Base-by-base conservation (phyloP, 345 rosid genomes). In the Acer campestre region DNA sequence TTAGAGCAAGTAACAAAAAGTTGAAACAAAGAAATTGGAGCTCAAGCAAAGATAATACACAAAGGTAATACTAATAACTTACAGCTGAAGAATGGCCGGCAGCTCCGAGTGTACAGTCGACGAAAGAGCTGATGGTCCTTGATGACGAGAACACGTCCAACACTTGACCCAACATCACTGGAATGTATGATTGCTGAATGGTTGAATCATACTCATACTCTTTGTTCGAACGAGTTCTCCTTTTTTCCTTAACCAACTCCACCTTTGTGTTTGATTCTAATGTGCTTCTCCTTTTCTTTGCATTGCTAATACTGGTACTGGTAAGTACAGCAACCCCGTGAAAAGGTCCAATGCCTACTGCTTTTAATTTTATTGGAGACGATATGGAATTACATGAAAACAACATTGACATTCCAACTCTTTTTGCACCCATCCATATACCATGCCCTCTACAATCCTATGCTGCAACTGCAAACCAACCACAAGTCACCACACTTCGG, bases 61-160 rank as follows among this genome's bases (percentile, higher is more conserved):
- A n/a, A n/a, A n/a, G n/a, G n/a, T n/a, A n/a, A n/a, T n/a, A n/a
- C n/a, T n/a, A n/a, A n/a, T n/a, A 2, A 22, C 0, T 74, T 38
- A 95, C 99, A 55, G 95, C 91, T 4, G 97, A 89, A 69, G 97
- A 90, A 78, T 95, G 98, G 23, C 97, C 99, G 20, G 93, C 99
- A 5, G 97, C 96, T 27, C 99, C 99, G 68, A 95, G 86, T 3
- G 99, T 95, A 73, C 98, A 95, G 77, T 95, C 99, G 10, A 91
- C 90, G 42, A 95, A 95, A 73, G 93, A 90, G 68, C 70, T 79
- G 22, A 93, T 82, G 1, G 73, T 74, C 73, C 81, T 81, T 17
- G 75, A 38, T 0, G 92, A 84, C 49, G 97, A 84, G 88, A 93
- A 95, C 7, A 91, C 85, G 69, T 95, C 99, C 77, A 87, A 49